Conservation (phyloP, 805 yeast species). For the Saturnispora kantuleensis region DNA sequence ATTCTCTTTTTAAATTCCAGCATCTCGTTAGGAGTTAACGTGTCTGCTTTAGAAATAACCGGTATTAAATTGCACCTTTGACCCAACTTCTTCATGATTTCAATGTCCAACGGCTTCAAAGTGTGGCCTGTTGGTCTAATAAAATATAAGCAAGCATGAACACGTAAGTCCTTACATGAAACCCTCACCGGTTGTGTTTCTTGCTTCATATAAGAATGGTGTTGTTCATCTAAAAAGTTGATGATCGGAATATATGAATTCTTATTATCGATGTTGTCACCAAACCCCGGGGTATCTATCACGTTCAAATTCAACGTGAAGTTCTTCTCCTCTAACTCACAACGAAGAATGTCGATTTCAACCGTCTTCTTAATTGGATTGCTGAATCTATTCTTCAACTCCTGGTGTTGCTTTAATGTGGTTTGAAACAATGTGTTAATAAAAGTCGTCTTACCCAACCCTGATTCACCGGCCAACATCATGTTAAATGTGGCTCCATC, state of each 20-base stretch:
- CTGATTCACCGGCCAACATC: conserved; percentile 88
- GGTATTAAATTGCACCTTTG: conserved; percentile 82
- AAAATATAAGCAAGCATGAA: conserved; percentile 84
- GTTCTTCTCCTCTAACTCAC: conserved; percentile 77
- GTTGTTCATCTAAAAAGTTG: conserved; percentile 88
- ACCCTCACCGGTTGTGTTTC: conserved; percentile 82
- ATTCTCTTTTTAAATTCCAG: conserved; percentile 62
- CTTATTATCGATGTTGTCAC: conserved; percentile 78
- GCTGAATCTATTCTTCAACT: conserved; percentile 45
- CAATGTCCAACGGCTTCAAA: conserved; percentile 78
- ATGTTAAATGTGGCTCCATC: conserved; percentile 68
- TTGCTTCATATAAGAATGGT: conserved; percentile 78
- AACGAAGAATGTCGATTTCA: conserved; percentile 68
- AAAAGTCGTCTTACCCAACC: conserved; percentile 88
- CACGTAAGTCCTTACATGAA: conserved; percentile 67
- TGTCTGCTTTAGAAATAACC: conserved; percentile 81
- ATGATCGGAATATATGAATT: conserved; percentile 81
- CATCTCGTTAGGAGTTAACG: conserved; percentile 64
- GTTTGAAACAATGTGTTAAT: conserved; percentile 79
- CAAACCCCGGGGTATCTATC: conserved; percentile 91
- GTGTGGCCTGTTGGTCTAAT: conserved; percentile 88
- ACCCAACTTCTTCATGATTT: conserved; percentile 74
- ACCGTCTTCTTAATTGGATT: conserved; percentile 60
- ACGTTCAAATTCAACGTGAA: conserved; percentile 68
- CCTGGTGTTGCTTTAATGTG: conserved; percentile 49